Percentiles rank a stretch among this genome's conserved stretches.
Conservation (phyloP, 2,329 filamentous ascomycete genomes). For the Botrytis sinoallii region DNA sequence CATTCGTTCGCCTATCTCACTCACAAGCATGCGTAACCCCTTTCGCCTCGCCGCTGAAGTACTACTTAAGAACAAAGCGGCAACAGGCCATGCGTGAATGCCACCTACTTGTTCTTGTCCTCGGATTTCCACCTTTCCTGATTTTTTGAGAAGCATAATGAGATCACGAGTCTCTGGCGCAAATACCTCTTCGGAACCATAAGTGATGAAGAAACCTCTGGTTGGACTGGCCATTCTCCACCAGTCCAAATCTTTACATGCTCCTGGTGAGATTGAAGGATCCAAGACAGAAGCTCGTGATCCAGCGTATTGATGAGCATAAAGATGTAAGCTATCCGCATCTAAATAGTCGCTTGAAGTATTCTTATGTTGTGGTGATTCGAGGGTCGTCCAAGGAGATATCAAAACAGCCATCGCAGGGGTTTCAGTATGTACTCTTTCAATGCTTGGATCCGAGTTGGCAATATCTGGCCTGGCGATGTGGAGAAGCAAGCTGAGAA, state of each 20-base stretch:
- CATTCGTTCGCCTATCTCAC: conserved; percentile 16
- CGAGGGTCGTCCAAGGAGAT: conserved; percentile 75
- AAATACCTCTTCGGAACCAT: conserved; percentile 76
- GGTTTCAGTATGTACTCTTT: conserved; percentile 20
- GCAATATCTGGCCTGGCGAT: conserved; percentile 43
- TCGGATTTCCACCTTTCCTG: conserved; percentile 42
- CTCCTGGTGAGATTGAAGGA: conserved; percentile 65
- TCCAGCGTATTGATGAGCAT: conserved; percentile 67
- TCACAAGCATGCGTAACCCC: conserved; percentile 43
- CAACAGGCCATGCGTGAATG: conserved; percentile 82
- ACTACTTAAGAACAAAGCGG: conserved; percentile 53
- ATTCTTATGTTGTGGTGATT: conserved; percentile 63
- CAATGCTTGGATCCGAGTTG: neutral
- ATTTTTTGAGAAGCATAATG: conserved; percentile 52
- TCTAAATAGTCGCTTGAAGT: conserved; percentile 76
- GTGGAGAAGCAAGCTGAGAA: conserved; percentile 69
- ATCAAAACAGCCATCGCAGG: conserved; percentile 69
- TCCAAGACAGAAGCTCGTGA: conserved; percentile 49
- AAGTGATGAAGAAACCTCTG: conserved; percentile 66
- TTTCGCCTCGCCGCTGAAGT: conserved; percentile 49
- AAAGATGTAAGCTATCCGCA: conserved; percentile 60
- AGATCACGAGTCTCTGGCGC: conserved; percentile 65
- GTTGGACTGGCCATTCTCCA: conserved; percentile 66
- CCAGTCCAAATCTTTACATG: conserved; percentile 60
- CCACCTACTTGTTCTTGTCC: conserved; percentile 58